These are phyloP conservation scores for Spongiforma sp. DNA, from an alignment of 1,284 basidiomycete species.

Conservation along the genomic window DNA sequence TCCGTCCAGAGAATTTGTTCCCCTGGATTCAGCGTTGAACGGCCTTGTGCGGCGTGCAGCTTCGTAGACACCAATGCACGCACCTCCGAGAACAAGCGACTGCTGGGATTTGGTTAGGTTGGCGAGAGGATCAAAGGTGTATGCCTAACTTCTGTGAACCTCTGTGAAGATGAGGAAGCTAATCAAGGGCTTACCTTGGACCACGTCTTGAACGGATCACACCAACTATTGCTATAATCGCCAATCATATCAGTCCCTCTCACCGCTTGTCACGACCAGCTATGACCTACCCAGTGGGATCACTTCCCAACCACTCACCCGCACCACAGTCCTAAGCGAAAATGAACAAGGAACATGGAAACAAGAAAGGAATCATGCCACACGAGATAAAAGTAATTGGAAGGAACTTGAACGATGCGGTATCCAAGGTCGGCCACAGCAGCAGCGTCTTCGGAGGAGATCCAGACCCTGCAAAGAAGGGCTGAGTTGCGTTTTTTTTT, in stretches of 20 bases:
- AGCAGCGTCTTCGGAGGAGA: constrained; percentile 62
- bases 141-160: constrained; percentile 36
- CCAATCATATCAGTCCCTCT: constrained; percentile 12
- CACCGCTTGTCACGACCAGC: no score
- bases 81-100: constrained; percentile 55
- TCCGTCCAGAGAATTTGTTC: constrained; percentile 62
- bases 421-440: constrained; percentile 65
- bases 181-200: constrained; percentile 40
- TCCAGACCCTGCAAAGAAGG: constrained; percentile 64
- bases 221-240: constrained; percentile 50
- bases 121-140: constrained; percentile 59
- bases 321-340: constrained; percentile 72
- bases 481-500: neutral
- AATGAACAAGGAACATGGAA: constrained; percentile 8
- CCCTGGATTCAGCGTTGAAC: constrained; percentile 23
- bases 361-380: constrained; percentile 37
- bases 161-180: neutral
- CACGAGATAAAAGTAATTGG: constrained; percentile 80
- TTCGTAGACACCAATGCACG: neutral
- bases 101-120: constrained; percentile 44
- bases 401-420: constrained; percentile 69
- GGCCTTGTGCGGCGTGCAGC: neutral
- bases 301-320: constrained; percentile 78
- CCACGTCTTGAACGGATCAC: constrained; percentile 63
- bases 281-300: constrained; percentile 45